A percentile compares a stretch with the other conserved stretches of the same genome.
Conservation (phyloP, 2,329 filamentous ascomycete species). For the Trichophyton verrucosum region DNA sequence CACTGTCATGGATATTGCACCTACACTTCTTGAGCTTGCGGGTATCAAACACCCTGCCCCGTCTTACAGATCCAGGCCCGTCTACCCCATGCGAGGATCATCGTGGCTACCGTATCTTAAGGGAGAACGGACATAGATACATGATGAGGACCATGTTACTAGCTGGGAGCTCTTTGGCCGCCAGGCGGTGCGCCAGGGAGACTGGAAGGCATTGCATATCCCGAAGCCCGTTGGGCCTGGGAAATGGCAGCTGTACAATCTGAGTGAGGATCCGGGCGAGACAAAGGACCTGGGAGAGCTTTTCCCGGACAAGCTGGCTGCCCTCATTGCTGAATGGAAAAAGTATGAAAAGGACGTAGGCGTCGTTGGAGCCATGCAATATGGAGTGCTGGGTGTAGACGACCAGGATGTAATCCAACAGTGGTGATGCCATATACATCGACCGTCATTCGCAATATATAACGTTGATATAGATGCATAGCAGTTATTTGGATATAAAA, state of each 20-base stretch:
- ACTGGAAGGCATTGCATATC: conserved; percentile 48
- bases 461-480: background rate
- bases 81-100: conserved; percentile 41
- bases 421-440: background rate
- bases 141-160: conserved; percentile 41
- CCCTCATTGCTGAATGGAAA: conserved; percentile 44
- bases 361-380: conserved; percentile 23
- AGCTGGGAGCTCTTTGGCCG: conserved; percentile 47
- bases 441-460: background rate
- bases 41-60: conserved; percentile 41
- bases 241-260: conserved; percentile 47
- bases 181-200: conserved; percentile 42
- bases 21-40: conserved; percentile 34
- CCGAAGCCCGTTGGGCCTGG: conserved; percentile 44
- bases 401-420: background rate
- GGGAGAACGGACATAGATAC: conserved; percentile 30
- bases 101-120: conserved; percentile 32
- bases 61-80: conserved; percentile 37
- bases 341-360: conserved; percentile 48
- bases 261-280: conserved; percentile 42
- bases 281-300: conserved; percentile 33
- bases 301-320: conserved; percentile 34
- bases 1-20: conserved; percentile 42
- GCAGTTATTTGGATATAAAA: no score
- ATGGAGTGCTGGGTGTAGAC: conserved; percentile 6